Base-by-base conservation (phyloP, 441 rosid genomes). In the Jatropha podagrica region DNA sequence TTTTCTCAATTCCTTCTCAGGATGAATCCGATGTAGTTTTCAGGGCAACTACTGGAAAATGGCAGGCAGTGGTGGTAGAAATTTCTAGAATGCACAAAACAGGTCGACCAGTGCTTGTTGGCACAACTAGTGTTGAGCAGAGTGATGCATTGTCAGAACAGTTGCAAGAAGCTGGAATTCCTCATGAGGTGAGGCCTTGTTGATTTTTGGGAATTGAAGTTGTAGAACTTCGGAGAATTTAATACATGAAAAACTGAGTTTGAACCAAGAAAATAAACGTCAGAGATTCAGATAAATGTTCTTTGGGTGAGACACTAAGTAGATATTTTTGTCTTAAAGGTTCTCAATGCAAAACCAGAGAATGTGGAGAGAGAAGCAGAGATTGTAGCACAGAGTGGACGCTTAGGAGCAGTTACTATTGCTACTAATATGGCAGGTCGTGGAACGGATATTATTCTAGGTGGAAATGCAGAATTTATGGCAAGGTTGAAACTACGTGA, bases 351-450 rank as follows among this genome's bases (percentile, higher is more conserved):
- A 56, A 95, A 95, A 85, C 99, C 99, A 48, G 98, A 95, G 85
- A 95, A 95, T 85, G 99, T 95, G 80, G 99, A 95, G 86, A 90
- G 99, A 85, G 99, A 95, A 90, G 99, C 99, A 60, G 99, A 95
- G 86, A 95, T 95, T 80, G 99, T 95, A 77, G 98, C 97, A 61
- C 99, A 95, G 82, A 95, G 99, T 77, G 99, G 99, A 72, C 99
- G 99, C 83, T 86, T 88, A 70, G 98, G 96, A 74, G 97, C 97
- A 20, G 99, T 95, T 71, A 95, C 98, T 71, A 95, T 95, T 79
- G 99, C 99, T 72, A 95, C 99, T 75, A 93, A 95, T 79, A 95
- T 93, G 99, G 99, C 98, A 37, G 99, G 99, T 78, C 96, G 98
- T 82, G 99, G 99, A 83, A 95, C 99, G 76, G 99, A 95, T 81